Evolutionary conservation across 2,329 filamentous ascomycete genomes (phyloP).

Genomic region (Talaromyces rugulosus): DNA sequence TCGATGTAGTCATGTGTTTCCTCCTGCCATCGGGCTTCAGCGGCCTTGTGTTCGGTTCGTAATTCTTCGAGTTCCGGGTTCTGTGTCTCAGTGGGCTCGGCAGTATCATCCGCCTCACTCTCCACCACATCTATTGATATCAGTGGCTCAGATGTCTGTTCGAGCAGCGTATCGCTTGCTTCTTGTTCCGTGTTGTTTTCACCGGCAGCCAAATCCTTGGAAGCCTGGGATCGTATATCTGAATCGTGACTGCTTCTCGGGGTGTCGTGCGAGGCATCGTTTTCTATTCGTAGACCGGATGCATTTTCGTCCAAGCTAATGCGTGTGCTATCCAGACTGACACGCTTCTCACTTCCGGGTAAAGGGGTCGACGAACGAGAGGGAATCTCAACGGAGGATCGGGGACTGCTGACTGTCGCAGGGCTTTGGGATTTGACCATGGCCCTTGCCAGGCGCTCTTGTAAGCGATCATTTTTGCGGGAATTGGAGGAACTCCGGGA

Average conservation of each 20-base stretch:
- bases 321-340: slow-evolving; percentile 30
- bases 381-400: slow-evolving; percentile 42
- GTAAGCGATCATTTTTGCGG: slow-evolving; percentile 73
- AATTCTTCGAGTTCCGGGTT: slow-evolving; percentile 38
- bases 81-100: background rate
- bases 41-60: slow-evolving; percentile 47
- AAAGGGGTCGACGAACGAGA: slow-evolving; percentile 50
- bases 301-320: slow-evolving; percentile 20
- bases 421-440: slow-evolving; percentile 67
- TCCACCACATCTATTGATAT: background rate
- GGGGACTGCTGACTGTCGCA: slow-evolving; percentile 43
- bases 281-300: slow-evolving; percentile 14
- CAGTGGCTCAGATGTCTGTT: background rate
- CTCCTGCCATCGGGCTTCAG: slow-evolving; percentile 64
- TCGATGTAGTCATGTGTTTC: slow-evolving; percentile 82
- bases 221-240: slow-evolving; percentile 19
- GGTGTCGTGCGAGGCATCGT: slow-evolving; percentile 10
- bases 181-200: background rate
- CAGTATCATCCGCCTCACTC: background rate
- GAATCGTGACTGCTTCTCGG: slow-evolving; percentile 29
- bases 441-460: slow-evolving; percentile 84
- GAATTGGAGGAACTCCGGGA: slow-evolving; percentile 64
- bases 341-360: slow-evolving; percentile 42
- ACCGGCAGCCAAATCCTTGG: slow-evolving; percentile 19
- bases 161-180: slow-evolving; percentile 1